These are phyloP conservation scores for Mycena sanguinolenta DNA, from an alignment of 768 basidiomycete species.

Conservation along the genomic window DNA sequence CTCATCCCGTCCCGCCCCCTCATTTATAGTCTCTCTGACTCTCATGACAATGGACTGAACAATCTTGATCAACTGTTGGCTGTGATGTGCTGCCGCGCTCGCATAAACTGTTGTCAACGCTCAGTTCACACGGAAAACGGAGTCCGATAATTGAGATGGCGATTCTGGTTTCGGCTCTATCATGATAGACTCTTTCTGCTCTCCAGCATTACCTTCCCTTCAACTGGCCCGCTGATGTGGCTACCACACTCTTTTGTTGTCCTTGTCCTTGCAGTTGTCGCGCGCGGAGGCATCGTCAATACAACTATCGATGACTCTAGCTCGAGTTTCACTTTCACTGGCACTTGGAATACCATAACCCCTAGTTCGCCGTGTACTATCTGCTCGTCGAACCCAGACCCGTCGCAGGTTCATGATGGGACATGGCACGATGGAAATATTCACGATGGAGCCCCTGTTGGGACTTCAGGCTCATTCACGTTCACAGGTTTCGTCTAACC, in stretches of 20 bases:
- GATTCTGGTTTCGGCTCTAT: neutral
- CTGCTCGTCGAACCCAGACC: conserved; percentile 22
- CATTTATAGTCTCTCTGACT: too few species aligned
- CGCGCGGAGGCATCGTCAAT: conserved; percentile 7
- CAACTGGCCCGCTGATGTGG: too few species aligned
- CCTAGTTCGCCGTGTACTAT: conserved; percentile 18
- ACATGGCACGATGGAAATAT: conserved; percentile 34
- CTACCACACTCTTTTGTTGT: too few species aligned
- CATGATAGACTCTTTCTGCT: too few species aligned
- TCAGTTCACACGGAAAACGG: too few species aligned
- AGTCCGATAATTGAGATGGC: too few species aligned
- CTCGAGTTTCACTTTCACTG: conserved; percentile 26
- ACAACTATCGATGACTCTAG: conserved; percentile 32
- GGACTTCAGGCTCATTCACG: conserved; percentile 24
- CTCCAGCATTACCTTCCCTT: too few species aligned
- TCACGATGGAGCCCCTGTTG: neutral
- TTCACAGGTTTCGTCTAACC: conserved; percentile 16
- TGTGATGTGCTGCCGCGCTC: too few species aligned
- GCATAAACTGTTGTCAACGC: too few species aligned
- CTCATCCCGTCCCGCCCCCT: too few species aligned
- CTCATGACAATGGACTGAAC: too few species aligned
- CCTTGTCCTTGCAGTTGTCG: neutral
- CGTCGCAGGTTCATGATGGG: neutral
- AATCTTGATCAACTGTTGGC: too few species aligned
- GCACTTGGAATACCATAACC: conserved; percentile 24